Conservation (phyloP, 2,329 filamentous ascomycete species). For the Penicillium sp. region DNA sequence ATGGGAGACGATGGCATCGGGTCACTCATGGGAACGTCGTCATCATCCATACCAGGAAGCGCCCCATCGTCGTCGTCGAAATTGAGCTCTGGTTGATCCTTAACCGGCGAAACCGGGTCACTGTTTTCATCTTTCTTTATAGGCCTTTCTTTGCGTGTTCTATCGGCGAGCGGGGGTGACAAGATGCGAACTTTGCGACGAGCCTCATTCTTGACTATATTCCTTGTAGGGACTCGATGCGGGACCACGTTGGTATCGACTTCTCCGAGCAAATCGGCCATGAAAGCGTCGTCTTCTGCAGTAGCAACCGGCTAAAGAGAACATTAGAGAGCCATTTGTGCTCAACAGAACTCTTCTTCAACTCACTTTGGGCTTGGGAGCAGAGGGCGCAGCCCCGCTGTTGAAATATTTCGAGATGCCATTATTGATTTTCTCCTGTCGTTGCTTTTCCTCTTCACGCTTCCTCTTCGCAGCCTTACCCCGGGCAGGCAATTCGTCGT, state of each 20-base stretch:
- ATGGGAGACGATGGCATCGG: constrained; percentile 78
- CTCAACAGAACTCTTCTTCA: too few relatives aligned
- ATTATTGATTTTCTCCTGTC: constrained; percentile 76
- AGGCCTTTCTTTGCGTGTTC: constrained; percentile 41
- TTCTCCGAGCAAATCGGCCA: constrained; percentile 73
- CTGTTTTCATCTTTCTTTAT: constrained; percentile 35
- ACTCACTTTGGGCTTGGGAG: constrained; percentile 69
- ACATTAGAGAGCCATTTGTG: constrained; percentile 34
- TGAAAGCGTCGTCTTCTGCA: constrained; percentile 79
- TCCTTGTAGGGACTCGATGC: constrained; percentile 48
- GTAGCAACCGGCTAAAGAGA: constrained; percentile 70
- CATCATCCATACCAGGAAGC: constrained; percentile 54
- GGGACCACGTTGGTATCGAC: constrained; percentile 69
- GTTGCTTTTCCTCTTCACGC: constrained; percentile 75
- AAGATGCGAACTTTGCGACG: constrained; percentile 70
- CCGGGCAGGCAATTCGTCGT: constrained; percentile 58
- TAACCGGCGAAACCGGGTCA: constrained; percentile 39
- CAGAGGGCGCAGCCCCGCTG: constrained; percentile 55
- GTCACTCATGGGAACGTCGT: constrained; percentile 77
- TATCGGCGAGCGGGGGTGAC: constrained; percentile 64
- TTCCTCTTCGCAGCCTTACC: constrained; percentile 68
- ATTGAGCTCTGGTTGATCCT: constrained; percentile 34
- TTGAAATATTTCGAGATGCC: constrained; percentile 93
- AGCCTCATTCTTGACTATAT: constrained; percentile 62
- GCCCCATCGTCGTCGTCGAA: constrained; percentile 52